Evolutionary conservation across 108 stramenopile species (phyloP).

Genomic region (Discostella pseudostelligera): DNA sequence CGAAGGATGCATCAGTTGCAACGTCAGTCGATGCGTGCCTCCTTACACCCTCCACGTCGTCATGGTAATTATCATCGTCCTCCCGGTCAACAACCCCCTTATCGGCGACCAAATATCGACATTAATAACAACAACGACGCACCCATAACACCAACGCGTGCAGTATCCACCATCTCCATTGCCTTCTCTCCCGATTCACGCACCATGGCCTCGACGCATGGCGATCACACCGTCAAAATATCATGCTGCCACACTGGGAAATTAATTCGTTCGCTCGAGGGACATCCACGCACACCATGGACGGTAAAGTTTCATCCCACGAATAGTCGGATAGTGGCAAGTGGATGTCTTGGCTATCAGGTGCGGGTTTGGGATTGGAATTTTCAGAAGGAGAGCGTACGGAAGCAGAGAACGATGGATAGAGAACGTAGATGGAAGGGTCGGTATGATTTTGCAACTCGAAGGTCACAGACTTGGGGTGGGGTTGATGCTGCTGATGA

Average conservation of each 20-base stretch:
- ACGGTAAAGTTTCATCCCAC: slow-evolving; percentile 96
- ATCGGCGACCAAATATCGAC: background rate
- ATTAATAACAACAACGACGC: background rate
- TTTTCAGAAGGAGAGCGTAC: slow-evolving; percentile 22
- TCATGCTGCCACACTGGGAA: slow-evolving; percentile 65
- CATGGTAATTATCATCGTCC: slow-evolving; percentile 3
- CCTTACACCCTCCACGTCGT: too few species aligned
- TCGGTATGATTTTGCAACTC: slow-evolving; percentile 22
- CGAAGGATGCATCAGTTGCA: background rate
- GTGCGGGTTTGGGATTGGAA: slow-evolving; percentile 96
- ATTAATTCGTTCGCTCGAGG: slow-evolving; percentile 71
- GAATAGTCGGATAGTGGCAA: slow-evolving; percentile 76
- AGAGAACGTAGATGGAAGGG: slow-evolving; percentile 26
- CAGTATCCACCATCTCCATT: slow-evolving; percentile 78
- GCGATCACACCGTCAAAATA: slow-evolving; percentile 99
- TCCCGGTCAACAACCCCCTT: slow-evolving; percentile 4
- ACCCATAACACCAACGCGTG: background rate
- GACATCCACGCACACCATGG: slow-evolving; percentile 98
- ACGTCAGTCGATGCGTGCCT: too few species aligned
- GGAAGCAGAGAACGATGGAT: slow-evolving; percentile 20
- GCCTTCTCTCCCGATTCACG: slow-evolving; percentile 74
- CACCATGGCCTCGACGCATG: slow-evolving; percentile 96
- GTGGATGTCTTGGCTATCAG: slow-evolving; percentile 94
- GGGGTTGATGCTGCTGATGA: background rate
- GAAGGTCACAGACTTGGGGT: background rate